Conservation (phyloP, 2,329 filamentous ascomycete genomes). For the Colletotrichum sp. region DNA sequence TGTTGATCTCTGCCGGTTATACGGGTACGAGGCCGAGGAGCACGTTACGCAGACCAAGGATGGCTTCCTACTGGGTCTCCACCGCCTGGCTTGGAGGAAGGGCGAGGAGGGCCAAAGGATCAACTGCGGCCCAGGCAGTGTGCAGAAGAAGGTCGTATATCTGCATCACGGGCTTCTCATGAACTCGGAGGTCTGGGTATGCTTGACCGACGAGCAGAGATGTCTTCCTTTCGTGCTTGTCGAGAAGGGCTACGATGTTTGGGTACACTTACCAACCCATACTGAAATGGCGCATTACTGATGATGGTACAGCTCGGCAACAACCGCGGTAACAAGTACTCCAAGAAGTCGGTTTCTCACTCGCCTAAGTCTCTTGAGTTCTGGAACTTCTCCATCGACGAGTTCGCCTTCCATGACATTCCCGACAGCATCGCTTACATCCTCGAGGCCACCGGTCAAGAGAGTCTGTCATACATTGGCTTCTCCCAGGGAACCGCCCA, state of each 20-base stretch:
- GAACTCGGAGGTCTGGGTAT: conserved; percentile 99
- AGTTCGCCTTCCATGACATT: conserved; percentile 98
- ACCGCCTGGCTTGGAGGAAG: conserved; percentile 82
- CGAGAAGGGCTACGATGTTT: conserved; percentile 93
- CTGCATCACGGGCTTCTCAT: conserved; percentile 96
- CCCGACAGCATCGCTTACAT: conserved; percentile 95
- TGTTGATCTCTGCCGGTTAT: conserved; percentile 88
- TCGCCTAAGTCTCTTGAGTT: conserved; percentile 80
- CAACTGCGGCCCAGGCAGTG: conserved; percentile 71
- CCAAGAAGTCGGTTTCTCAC: conserved; percentile 84
- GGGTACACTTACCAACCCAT: conserved; percentile 60
- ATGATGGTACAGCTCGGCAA: conserved; percentile 76
- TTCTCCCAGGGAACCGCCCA: conserved; percentile 98
- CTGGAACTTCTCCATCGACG: conserved; percentile 98
- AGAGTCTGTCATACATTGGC: conserved; percentile 91
- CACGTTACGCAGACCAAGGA: conserved; percentile 95
- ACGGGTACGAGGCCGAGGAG: conserved; percentile 93
- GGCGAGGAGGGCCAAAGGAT: conserved; percentile 82
- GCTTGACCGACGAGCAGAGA: conserved; percentile 83
- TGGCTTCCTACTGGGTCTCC: conserved; percentile 89
- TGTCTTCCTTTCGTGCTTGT: conserved; percentile 89
- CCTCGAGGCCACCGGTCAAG: conserved; percentile 79
- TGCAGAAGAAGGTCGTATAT: conserved; percentile 87
- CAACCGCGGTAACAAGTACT: conserved; percentile 98
- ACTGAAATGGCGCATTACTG: conserved; percentile 19